Evolutionary conservation across 2,329 filamentous ascomycete species (phyloP).

Genomic region (Trichoderma afroharzianum): DNA sequence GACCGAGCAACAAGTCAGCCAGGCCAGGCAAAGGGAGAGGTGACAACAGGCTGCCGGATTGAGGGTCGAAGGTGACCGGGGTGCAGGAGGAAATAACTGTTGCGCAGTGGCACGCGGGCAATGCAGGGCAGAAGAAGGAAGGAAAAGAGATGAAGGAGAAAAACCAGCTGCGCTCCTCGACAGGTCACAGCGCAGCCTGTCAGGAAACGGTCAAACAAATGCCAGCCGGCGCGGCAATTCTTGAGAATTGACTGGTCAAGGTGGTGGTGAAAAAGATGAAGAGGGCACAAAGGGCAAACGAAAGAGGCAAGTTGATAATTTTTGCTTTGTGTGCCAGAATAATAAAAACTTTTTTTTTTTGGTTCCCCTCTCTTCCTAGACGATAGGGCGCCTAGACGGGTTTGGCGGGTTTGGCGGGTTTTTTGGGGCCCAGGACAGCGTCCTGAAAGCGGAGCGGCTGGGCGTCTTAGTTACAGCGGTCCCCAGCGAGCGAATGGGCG

Average conservation of each 20-base stretch:
- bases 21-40: slow-evolving; percentile 5
- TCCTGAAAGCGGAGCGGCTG: slow-evolving; percentile 14
- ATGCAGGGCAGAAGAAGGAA: slow-evolving; percentile 13
- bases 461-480: slow-evolving; percentile 9
- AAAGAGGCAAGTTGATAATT: slow-evolving; percentile 28
- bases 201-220: slow-evolving; percentile 20
- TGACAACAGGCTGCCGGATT: slow-evolving; percentile 9
- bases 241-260: slow-evolving; percentile 28
- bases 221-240: slow-evolving; percentile 25
- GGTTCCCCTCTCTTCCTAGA: slow-evolving; percentile 24
- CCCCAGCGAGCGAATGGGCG: background rate
- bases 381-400: slow-evolving; percentile 17
- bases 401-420: slow-evolving; percentile 7
- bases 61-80: slow-evolving; percentile 12
- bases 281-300: slow-evolving; percentile 30
- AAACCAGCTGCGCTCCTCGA: slow-evolving; percentile 20
- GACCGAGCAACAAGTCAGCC: slow-evolving; percentile 6
- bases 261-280: slow-evolving; percentile 26
- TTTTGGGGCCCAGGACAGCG: slow-evolving; percentile 1
- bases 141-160: background rate
- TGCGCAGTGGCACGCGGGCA: slow-evolving; percentile 16
- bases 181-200: slow-evolving; percentile 22
- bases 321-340: slow-evolving; percentile 36
- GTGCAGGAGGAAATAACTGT: slow-evolving; percentile 7
- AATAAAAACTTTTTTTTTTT: slow-evolving; percentile 32